Conservation (phyloP, 139 green algal species). For the Chlamydomonas sphaeroides region DNA sequence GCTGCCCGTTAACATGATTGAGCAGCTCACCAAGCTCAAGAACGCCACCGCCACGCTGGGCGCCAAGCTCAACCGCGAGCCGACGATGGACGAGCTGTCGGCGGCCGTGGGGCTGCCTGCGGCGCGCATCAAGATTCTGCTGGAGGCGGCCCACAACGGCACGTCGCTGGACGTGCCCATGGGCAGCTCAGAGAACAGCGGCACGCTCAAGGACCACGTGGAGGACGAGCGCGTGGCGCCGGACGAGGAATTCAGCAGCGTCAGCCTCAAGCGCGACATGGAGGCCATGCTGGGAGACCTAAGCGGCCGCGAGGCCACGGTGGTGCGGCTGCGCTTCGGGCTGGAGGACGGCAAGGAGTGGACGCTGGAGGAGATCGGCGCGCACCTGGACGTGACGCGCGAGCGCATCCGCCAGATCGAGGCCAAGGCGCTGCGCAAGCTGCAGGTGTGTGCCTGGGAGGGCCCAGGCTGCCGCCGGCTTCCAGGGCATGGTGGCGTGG, state of each 20-base stretch:
- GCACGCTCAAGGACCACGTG: slow-evolving; percentile 43
- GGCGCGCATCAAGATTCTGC: slow-evolving; percentile 6
- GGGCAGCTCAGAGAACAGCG: neutral
- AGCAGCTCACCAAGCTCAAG: slow-evolving; percentile 61
- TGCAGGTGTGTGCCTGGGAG: slow-evolving; percentile 66
- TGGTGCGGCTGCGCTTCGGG: slow-evolving; percentile 93
- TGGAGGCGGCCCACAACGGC: neutral
- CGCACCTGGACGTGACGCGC: slow-evolving; percentile 81
- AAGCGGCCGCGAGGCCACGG: slow-evolving; percentile 77
- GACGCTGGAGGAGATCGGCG: slow-evolving; percentile 93
- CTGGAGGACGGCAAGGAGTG: slow-evolving; percentile 77
- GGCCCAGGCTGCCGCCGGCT: too few species aligned
- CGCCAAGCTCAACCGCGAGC: slow-evolving; percentile 44
- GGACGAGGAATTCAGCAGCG: slow-evolving; percentile 38
- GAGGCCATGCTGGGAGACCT: slow-evolving; percentile 82
- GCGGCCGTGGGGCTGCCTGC: slow-evolving; percentile 58
- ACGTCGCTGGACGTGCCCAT: slow-evolving; percentile 45
- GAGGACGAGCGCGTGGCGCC: slow-evolving; percentile 40
- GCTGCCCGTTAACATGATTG: slow-evolving; percentile 87
- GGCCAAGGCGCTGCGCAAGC: slow-evolving; percentile 88
- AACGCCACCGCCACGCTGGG: slow-evolving; percentile 47
- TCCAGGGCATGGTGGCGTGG: too few species aligned
- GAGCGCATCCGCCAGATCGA: slow-evolving; percentile 99
- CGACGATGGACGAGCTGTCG: slow-evolving; percentile 69
- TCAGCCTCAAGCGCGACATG: slow-evolving; percentile 74